These are phyloP conservation scores for Aspergillus viridinutans DNA, from an alignment of 2,329 filamentous ascomycete genomes.

Conservation along the genomic window DNA sequence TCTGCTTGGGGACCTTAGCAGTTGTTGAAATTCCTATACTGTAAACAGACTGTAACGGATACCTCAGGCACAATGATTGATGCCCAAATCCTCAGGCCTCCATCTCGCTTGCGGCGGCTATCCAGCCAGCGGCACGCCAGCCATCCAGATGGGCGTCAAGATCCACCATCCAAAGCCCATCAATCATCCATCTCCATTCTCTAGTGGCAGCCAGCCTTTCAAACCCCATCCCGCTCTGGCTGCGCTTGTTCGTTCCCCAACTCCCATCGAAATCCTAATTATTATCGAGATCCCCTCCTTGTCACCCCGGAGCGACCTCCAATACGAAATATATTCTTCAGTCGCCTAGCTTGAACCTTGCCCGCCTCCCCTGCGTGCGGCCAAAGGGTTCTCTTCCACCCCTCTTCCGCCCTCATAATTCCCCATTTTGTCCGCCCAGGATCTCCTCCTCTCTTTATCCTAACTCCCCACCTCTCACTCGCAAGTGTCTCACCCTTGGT, in stretches of 20 bases:
- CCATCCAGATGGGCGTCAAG: slow-evolving; percentile 36
- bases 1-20: too few relatives aligned
- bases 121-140: slow-evolving; percentile 33
- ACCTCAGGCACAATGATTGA: slow-evolving; percentile 12
- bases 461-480: slow-evolving; percentile 2
- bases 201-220: slow-evolving; percentile 5
- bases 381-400: slow-evolving; percentile 23
- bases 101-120: slow-evolving; percentile 39
- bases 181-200: slow-evolving; percentile 12
- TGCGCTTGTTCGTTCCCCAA: slow-evolving; percentile 10
- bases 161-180: slow-evolving; percentile 25
- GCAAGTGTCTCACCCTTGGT: background rate
- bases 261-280: background rate
- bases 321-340: background rate
- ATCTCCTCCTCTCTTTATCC: slow-evolving; percentile 14
- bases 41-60: slow-evolving; percentile 10
- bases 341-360: slow-evolving; percentile 8
- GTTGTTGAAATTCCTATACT: background rate
- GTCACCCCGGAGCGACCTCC: background rate
- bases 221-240: slow-evolving; percentile 5
- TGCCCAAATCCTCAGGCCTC: background rate
- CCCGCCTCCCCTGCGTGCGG: slow-evolving; percentile 15
- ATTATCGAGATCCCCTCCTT: background rate
- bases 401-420: slow-evolving; percentile 23
- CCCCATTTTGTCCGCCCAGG: slow-evolving; percentile 15